A percentile compares a stretch with the other conserved stretches of the same genome.
Evolutionary conservation across 2,329 filamentous ascomycete genomes (phyloP).

Genomic region (Clonostachys chloroleuca): DNA sequence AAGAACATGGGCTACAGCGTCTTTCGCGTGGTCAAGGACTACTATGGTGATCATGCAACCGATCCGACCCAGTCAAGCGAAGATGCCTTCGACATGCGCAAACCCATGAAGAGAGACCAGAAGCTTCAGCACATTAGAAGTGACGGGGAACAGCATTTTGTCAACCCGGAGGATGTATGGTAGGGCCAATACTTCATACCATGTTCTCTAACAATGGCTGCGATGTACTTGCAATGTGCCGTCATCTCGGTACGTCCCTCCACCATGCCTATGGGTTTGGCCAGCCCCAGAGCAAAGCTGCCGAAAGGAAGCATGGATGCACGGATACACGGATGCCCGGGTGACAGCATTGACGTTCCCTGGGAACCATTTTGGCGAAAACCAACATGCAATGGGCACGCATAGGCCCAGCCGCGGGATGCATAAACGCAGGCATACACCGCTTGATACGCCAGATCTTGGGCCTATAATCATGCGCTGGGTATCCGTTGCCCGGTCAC

Average conservation of each 20-base stretch:
- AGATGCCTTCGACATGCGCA: conserved; percentile 97
- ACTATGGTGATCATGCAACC: conserved; percentile 82
- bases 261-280: too few species aligned
- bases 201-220: not conserved
- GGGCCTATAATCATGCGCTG: too few species aligned
- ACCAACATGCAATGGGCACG: too few species aligned
- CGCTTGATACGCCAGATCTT: too few species aligned
- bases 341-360: too few species aligned
- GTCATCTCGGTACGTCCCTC: conserved; percentile 14
- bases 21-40: conserved; percentile 82
- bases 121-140: conserved; percentile 71
- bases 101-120: conserved; percentile 78
- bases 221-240: not conserved
- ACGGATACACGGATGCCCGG: too few species aligned
- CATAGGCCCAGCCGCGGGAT: too few species aligned
- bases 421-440: too few species aligned
- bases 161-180: conserved; percentile 85
- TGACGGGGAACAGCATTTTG: conserved; percentile 73
- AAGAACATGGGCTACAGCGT: conserved; percentile 88
- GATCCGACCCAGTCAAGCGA: conserved; percentile 62
- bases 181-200: conserved; percentile 22
- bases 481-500: too few species aligned
- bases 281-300: too few species aligned
- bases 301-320: too few species aligned
- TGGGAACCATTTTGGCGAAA: too few species aligned